A percentile compares a stretch with the other conserved stretches of the same genome.
These are phyloP conservation scores for Phylloporus scabripes DNA, from an alignment of 768 basidiomycete genomes.

Conservation along the genomic window DNA sequence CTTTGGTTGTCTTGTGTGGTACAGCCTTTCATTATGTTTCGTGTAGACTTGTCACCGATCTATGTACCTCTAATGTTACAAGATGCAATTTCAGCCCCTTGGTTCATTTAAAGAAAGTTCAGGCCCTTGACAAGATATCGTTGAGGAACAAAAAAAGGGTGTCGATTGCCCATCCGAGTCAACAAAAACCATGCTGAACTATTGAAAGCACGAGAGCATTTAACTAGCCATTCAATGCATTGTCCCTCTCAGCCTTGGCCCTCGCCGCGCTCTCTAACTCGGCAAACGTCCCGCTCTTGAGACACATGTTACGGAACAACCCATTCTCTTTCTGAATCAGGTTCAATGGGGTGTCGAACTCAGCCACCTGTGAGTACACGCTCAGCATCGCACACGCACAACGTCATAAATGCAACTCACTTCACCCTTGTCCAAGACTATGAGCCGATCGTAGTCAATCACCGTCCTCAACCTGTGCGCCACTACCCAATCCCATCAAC, in stretches of 20 bases:
- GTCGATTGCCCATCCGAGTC: background rate
- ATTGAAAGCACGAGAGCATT: background rate
- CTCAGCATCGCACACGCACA: background rate
- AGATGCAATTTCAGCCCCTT: too few relatives aligned
- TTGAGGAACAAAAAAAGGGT: background rate
- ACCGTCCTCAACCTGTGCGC: slow-evolving; percentile 74
- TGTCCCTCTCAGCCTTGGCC: slow-evolving; percentile 29
- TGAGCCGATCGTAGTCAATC: slow-evolving; percentile 74
- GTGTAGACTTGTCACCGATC: too few relatives aligned
- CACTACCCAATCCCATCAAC: slow-evolving; percentile 28
- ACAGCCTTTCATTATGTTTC: too few relatives aligned
- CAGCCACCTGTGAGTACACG: slow-evolving; percentile 35
- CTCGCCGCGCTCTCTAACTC: slow-evolving; percentile 58
- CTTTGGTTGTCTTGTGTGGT: too few relatives aligned
- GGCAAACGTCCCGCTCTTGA: slow-evolving; percentile 60
- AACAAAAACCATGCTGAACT: background rate
- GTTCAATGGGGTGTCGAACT: slow-evolving; percentile 69
- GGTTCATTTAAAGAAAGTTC: background rate
- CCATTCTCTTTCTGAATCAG: slow-evolving; percentile 59
- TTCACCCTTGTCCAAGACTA: slow-evolving; percentile 59
- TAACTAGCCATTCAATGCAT: background rate
- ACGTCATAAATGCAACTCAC: slow-evolving; percentile 7
- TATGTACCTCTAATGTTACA: too few relatives aligned
- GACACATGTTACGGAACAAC: slow-evolving; percentile 63
- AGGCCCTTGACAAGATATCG: background rate